Percentiles rank a stretch among this genome's conserved stretches.
Conservation (phyloP, 176 grass and related monocot species). For the Chloris gayana region DNA sequence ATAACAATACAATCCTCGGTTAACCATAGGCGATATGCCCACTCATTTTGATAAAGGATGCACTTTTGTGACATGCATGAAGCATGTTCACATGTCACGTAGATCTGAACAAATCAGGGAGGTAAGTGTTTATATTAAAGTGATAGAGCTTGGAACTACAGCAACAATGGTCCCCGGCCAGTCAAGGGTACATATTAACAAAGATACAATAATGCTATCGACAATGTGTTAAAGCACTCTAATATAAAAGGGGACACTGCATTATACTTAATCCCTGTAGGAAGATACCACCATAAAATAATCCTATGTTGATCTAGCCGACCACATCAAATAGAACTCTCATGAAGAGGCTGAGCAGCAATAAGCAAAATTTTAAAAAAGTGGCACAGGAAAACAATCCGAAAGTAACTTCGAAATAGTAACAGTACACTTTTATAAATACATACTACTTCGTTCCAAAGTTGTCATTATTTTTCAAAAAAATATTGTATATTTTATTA, state of each 20-base stretch:
- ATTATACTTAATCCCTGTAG: background rate
- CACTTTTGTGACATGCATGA: background rate
- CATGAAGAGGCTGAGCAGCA: background rate
- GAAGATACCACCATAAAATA: background rate
- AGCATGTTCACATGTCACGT: constrained; percentile 34
- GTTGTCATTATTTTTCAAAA: too few species aligned
- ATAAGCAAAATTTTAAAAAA: too few species aligned
- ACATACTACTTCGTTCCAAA: too few species aligned
- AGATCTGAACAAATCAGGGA: background rate
- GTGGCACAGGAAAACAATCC: too few species aligned
- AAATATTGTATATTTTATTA: too few species aligned
- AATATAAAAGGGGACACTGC: background rate
- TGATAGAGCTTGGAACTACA: background rate
- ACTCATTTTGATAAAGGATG: constrained; percentile 32
- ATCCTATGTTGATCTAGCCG: background rate
- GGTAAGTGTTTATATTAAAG: background rate
- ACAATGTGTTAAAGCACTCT: background rate
- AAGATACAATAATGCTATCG: background rate
- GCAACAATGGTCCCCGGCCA: background rate
- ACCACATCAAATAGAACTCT: too few species aligned
- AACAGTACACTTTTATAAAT: too few species aligned
- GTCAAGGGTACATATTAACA: background rate
- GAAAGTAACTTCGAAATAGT: too few species aligned
- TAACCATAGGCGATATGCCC: constrained; percentile 33
- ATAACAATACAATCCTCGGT: background rate